Percentiles rank a stretch among this genome's conserved stretches.
Evolutionary conservation across 1,284 basidiomycete genomes (phyloP).

Genomic region (Ceratobasidium sp.): DNA sequence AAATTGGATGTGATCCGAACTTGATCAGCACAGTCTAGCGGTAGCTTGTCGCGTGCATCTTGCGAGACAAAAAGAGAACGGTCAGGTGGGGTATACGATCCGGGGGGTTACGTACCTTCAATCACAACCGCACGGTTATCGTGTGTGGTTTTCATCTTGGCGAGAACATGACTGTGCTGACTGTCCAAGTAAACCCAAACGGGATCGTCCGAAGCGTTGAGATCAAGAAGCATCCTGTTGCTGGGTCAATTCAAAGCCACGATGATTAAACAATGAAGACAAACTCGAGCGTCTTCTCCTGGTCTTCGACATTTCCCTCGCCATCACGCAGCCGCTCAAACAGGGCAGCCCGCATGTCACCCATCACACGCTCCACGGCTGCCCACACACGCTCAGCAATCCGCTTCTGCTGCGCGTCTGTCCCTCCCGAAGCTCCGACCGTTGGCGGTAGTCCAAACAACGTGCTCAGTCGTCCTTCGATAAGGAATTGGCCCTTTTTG

Average conservation of each 20-base stretch:
- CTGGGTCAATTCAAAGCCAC: conserved; percentile 22
- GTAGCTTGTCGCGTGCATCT: conserved; percentile 23
- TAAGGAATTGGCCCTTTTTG: conserved; percentile 93
- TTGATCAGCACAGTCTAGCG: conserved; percentile 34
- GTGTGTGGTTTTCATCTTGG: conserved; percentile 76
- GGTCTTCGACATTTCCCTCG: conserved; percentile 83
- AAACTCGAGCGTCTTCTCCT: conserved; percentile 96
- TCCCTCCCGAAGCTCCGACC: conserved; percentile 67
- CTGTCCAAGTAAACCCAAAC: conserved; percentile 94
- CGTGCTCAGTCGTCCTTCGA: conserved; percentile 67
- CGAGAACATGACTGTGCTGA: conserved; percentile 86
- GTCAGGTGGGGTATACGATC: conserved; percentile 2
- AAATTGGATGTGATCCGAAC: conserved; percentile 61
- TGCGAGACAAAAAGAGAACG: background rate
- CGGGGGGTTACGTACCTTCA: conserved; percentile 58
- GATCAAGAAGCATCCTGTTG: conserved; percentile 78
- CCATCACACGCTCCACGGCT: conserved; percentile 93
- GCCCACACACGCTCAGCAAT: conserved; percentile 97
- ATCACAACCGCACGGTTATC: conserved; percentile 62
- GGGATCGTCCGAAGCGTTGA: conserved; percentile 82
- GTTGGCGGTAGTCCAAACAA: conserved; percentile 61
- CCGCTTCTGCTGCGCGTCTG: conserved; percentile 78
- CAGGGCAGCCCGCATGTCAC: conserved; percentile 85
- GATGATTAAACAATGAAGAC: conserved; percentile 49
- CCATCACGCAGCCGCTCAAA: conserved; percentile 80